These are phyloP conservation scores for Trichopus zeylanicus DNA, from an alignment of 116 monocot genomes.

Conservation along the genomic window DNA sequence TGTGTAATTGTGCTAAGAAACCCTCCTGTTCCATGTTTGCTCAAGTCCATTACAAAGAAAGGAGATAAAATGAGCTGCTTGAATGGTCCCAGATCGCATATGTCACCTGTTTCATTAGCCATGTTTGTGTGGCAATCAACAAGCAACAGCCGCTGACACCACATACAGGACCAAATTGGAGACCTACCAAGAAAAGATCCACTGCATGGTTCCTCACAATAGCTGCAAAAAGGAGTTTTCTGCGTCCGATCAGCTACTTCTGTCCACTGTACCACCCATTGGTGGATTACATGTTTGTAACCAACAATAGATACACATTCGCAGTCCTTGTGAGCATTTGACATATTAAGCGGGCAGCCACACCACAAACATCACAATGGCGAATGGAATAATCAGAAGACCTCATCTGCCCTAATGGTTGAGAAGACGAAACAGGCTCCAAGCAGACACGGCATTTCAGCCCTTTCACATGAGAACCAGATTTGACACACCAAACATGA, in stretches of 20 bases:
- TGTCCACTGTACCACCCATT: conserved; percentile 81
- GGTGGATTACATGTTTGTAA: conserved; percentile 50
- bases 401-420: conserved; percentile 60
- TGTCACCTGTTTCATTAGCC: conserved; percentile 73
- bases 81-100: conserved; percentile 82
- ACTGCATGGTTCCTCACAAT: conserved; percentile 81
- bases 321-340: conserved; percentile 62
- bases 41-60: conserved; percentile 56
- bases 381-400: conserved; percentile 51
- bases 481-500: conserved; percentile 64
- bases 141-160: conserved; percentile 74
- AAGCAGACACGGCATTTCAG: conserved; percentile 77
- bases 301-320: conserved; percentile 72
- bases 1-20: conserved; percentile 83
- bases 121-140: conserved; percentile 76
- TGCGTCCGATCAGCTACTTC: conserved; percentile 57
- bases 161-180: conserved; percentile 79
- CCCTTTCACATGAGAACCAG: conserved; percentile 53
- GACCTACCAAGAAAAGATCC: conserved; percentile 65
- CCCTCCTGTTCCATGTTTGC: conserved; percentile 31
- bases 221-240: conserved; percentile 51
- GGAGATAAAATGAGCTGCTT: conserved; percentile 84
- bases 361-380: conserved; percentile 76
- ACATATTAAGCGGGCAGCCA: conserved; percentile 61
- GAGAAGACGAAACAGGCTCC: conserved; percentile 46